Base-by-base conservation (phyloP, 78 protist genomes). In the Ministeria vibrans region DNA sequence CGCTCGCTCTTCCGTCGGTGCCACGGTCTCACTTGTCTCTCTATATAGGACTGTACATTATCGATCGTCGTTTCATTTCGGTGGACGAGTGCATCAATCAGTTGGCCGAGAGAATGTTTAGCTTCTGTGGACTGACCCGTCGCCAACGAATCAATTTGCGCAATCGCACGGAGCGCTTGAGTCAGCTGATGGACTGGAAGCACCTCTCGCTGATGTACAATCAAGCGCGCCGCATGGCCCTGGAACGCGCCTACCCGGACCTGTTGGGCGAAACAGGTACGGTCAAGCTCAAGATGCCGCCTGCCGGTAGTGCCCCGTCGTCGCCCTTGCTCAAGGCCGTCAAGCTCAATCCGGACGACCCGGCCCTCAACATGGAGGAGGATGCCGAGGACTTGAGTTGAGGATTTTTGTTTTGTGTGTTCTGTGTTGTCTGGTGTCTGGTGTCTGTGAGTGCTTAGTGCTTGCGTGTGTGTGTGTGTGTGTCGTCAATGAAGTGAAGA, bases 121-220 rank as follows among this genome's bases (percentile, higher is more conserved):
- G 82, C 46, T 92, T 90, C 73, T 62, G 82, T 64, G 0, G 7
- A 22, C 62, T 70, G 62, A 28, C 25, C 41, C 75, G 87, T 42
- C 82, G 87, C 63, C 63, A 84, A 28, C 87, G 87, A 61, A 78
- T 86, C 62, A 59, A 76, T 39, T 68, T 88, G 38, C 86, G 95
- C 77, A 92, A 92, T 61, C 75, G 83, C n/a, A 87, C 91, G 28
- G 95, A 92, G 88, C 87, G 87, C 23, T 32, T 7, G 32, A 34
- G 43, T 2, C 43, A 63, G 39, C 41, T 63, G 38, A 34, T 63
- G 32, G 71, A 63, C 13, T 63, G 71, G 71, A 63, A 63, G 71
- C 71, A 18, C 34, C 71, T 63, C 71, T 2, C 7, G 1, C 71
- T 63, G 18, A 34, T 34, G 43, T 63, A 63, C 71, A 63, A 7